Base-by-base conservation (phyloP, 352 stramenopile genomes). In the Globisporangium emineosum region DNA sequence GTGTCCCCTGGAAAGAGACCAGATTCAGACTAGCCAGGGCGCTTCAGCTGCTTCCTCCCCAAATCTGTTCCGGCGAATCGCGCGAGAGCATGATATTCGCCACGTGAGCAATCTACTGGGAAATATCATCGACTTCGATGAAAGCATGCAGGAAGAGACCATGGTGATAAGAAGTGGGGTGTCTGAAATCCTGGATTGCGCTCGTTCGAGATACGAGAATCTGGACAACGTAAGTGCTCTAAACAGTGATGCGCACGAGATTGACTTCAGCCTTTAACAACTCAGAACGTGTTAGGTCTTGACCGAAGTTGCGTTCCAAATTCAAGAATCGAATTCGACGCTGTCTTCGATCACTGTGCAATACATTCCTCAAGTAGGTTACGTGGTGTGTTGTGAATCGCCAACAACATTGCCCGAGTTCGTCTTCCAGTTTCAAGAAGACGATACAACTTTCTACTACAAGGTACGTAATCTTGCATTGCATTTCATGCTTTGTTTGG, bases 391-490 rank as follows among this genome's bases (percentile, higher is more conserved):
- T 57, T 93, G 83, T 51, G 79, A 92, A 62, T 79, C 81, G 5
- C 71, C 77, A 10, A 92, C 79, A 27, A 78, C 75, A 42, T 60
- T 93, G 15, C 73, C 83, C 21, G 82, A 89, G 49, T 96, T 96
- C 40, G 73, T 90, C 13, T 96, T 94, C 60, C 87, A 96, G 69
- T 96, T 94, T 62, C 85, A 94, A 81, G 86, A 94, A 78, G 86
- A 93, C 50, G 84, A 93, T 23, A 77, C 78, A 2, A 92, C 85
- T 2, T 93, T 93, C 64, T 94, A 92, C 57, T 96, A 93, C 77
- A 96, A 96, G 73, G 87, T 94, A 43, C 2, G 17, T 30, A 21
- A 21, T 7, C 12, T n/a, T n/a, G 19, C 6, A 1, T 45, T 9
- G 5, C n/a, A 12, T 3, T 19, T 25, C n/a, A 27, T 27, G 23